Evolutionary conservation across 805 yeast genomes (phyloP), one percentile per base, ranked within the genome.

Genomic region (Nakazawaea pomicola): DNA sequence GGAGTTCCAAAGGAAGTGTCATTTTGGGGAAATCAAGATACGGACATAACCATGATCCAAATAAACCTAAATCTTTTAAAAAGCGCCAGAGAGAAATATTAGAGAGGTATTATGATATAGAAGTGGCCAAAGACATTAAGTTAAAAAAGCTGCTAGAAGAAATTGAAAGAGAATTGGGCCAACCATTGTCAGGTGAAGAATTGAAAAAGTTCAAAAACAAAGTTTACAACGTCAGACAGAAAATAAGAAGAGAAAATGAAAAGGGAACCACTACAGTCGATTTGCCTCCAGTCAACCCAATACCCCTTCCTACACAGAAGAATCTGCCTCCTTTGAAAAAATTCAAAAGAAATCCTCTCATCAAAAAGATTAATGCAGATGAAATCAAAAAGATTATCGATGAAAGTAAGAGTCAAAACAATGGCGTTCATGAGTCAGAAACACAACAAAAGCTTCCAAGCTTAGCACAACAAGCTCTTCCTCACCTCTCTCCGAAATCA

Each of bases 161-260:
- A 19, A 40, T 40, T 21, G 36, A 40, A 34, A 14, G 24, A n/a
- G 39, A 33, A 16, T 34, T 40, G 19, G 43, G 43, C 7, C 36
- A 27, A 12, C 39, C 43, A 20, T 29, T 40, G 16, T 15, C 19
- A 11, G 38, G 39, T 7, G 39, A 40, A 12, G 43, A 40, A 14
- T 34, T 40, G 39, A 40, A 40, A 29, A 40, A 40, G 24, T 40
- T 40, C 39, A 40, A 40, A 32, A 40, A 40, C 31, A 40, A 40
- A 28, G 24, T 40, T 16, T 40, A 40, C 20, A 40, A 40, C 33
- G 34, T 40, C 12, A 40, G 43, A 40, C 43, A 40, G 21, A 40
- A 40, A 23, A 11, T 40, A 3, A 40, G 43, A 40, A 18, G 43
- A 20, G 41, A 38, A 32, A 31, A 30, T 29, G 41, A 29, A 19